A percentile compares a stretch with the other conserved stretches of the same genome.
phyloP scores from a whole-genome alignment of 2,329 filamentous ascomycete species.

The Exophiala alcalophila region DNA sequence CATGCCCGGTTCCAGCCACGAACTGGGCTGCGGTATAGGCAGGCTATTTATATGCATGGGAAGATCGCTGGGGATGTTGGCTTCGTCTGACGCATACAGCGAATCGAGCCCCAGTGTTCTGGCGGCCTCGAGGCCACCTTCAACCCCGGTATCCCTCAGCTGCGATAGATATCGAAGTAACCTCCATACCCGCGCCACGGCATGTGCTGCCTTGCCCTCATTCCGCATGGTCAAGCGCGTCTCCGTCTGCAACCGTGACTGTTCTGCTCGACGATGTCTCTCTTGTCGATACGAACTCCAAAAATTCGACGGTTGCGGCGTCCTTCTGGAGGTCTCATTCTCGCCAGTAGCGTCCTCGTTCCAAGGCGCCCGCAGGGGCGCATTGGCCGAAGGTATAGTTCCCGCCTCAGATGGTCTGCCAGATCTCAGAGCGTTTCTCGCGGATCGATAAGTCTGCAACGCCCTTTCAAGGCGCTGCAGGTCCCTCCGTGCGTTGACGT shows the following conservation, averaged over 20 bases:
- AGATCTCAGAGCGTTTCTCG: slow-evolving; percentile 15
- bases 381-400: slow-evolving; percentile 20
- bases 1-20: slow-evolving; percentile 61
- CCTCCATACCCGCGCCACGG: slow-evolving; percentile 48
- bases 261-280: slow-evolving; percentile 10
- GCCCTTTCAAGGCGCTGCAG: slow-evolving; percentile 20
- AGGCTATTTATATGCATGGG: slow-evolving; percentile 28
- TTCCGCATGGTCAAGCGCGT: slow-evolving; percentile 1
- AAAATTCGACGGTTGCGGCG: background rate
- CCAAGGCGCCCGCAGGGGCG: slow-evolving; percentile 21
- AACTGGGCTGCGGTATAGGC: slow-evolving; percentile 50
- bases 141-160: slow-evolving; percentile 35
- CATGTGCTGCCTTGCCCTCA: slow-evolving; percentile 2
- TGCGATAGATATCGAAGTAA: slow-evolving; percentile 61
- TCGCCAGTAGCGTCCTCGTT: slow-evolving; percentile 14
- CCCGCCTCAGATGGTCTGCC: slow-evolving; percentile 16
- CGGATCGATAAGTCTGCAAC: slow-evolving; percentile 20
- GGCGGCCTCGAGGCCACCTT: slow-evolving; percentile 23
- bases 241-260: background rate
- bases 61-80: slow-evolving; percentile 23
- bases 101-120: slow-evolving; percentile 22
- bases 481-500: slow-evolving; percentile 10
- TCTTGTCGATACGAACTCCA: slow-evolving; percentile 2
- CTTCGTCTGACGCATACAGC: slow-evolving; percentile 21
- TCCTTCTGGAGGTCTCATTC: background rate